A percentile compares a stretch with the other conserved stretches of the same genome.
Conservation (phyloP, 2,329 filamentous ascomycete species). For the Xylogone sp. region DNA sequence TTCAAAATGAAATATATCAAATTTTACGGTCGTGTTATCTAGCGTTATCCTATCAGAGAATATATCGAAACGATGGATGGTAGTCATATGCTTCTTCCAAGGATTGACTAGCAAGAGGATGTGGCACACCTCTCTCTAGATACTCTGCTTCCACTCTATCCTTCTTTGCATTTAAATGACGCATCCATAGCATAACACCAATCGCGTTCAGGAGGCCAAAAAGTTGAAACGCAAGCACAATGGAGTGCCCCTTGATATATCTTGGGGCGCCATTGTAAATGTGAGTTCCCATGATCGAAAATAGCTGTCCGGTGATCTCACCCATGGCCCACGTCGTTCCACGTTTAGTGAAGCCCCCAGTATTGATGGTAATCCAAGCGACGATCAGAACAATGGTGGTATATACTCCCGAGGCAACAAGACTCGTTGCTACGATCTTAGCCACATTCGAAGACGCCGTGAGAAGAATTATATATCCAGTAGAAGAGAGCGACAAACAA, state of each 20-base stretch:
- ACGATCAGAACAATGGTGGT: background rate
- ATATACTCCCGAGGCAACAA: background rate
- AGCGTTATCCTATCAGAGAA: background rate
- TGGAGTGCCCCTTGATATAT: background rate
- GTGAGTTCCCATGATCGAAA: background rate
- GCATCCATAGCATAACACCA: background rate
- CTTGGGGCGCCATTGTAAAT: background rate
- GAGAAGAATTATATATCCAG: background rate
- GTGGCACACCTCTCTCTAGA: background rate
- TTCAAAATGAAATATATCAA: background rate
- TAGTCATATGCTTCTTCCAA: background rate
- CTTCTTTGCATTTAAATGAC: background rate
- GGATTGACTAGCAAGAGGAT: background rate
- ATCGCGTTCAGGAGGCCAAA: background rate
- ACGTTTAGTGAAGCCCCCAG: constrained; percentile 1
- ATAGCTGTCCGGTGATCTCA: background rate
- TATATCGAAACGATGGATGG: background rate
- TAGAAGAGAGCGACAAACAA: background rate
- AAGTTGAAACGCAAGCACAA: background rate
- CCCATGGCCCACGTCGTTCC: constrained; percentile 7
- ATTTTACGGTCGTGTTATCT: background rate
- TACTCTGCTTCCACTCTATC: background rate
- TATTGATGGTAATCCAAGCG: background rate
- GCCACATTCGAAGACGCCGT: background rate
- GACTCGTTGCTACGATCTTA: background rate